A percentile compares a stretch with the other conserved stretches of the same genome.
These are phyloP conservation scores for Blechomonas ayalai DNA, from an alignment of 208 protist species.

Conservation along the genomic window DNA sequence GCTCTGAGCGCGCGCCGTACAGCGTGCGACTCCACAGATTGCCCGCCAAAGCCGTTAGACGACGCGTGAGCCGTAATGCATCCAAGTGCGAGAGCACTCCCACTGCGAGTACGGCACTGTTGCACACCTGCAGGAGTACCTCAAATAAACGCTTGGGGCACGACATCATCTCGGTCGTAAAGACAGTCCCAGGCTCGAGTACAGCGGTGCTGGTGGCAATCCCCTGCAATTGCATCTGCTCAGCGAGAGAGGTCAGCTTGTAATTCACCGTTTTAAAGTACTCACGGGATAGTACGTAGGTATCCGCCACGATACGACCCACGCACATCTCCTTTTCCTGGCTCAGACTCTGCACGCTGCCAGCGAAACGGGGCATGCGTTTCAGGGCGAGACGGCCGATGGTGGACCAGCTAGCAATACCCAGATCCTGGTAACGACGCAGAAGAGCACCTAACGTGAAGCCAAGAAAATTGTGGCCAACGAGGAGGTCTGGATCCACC, in stretches of 20 bases:
- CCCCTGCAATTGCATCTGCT: conserved; percentile 66
- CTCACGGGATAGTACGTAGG: conserved; percentile 90
- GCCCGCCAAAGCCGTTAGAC: conserved; percentile 95
- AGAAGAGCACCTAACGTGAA: conserved; percentile 96
- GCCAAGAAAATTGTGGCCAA: conserved; percentile 97
- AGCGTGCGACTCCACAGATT: conserved; percentile 96
- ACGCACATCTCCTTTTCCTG: conserved; percentile 83
- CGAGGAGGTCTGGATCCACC: conserved; percentile 93
- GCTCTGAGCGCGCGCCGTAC: conserved; percentile 92
- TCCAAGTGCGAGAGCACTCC: conserved; percentile 91
- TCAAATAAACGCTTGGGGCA: conserved; percentile 45
- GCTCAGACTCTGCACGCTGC: conserved; percentile 14
- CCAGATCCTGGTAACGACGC: conserved; percentile 88
- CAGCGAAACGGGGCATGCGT: conserved; percentile 55
- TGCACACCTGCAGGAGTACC: conserved; percentile 55
- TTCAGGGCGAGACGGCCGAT: conserved; percentile 84
- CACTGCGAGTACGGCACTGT: conserved; percentile 74
- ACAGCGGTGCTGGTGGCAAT: conserved; percentile 39
- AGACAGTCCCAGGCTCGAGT: conserved; percentile 61
- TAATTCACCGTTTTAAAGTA: conserved; percentile 91
- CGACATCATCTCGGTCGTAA: conserved; percentile 38
- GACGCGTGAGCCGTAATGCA: conserved; percentile 96
- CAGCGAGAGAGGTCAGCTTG: conserved; percentile 69
- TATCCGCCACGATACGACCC: conserved; percentile 94
- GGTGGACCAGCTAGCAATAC: conserved; percentile 88